phyloP scores from a whole-genome alignment of 768 basidiomycete genomes.

The Gloeostereum incarnatum region DNA sequence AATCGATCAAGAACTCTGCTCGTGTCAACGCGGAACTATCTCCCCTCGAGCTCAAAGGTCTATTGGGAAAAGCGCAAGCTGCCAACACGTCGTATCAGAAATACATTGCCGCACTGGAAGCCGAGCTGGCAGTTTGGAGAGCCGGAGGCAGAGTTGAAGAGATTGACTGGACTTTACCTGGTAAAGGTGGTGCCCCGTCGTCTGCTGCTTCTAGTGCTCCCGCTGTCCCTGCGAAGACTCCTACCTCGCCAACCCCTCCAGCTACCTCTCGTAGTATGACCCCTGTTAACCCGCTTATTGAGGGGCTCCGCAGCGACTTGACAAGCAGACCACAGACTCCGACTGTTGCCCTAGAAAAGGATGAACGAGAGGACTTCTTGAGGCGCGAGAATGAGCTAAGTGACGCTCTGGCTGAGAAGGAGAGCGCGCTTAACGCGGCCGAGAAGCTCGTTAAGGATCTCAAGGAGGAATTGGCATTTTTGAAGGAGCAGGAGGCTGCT shows the following conservation, averaged over 20 bases:
- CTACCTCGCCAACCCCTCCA: conserved; percentile 50
- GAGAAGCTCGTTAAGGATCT: conserved; percentile 86
- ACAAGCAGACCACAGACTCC: conserved; percentile 91
- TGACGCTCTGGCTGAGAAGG: conserved; percentile 88
- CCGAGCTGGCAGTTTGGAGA: conserved; percentile 86
- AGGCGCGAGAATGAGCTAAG: conserved; percentile 94
- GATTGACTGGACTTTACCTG: conserved; percentile 68
- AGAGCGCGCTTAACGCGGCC: conserved; percentile 67
- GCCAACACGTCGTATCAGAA: conserved; percentile 78
- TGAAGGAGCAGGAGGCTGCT: conserved; percentile 83
- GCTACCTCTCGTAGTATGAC: conserved; percentile 52
- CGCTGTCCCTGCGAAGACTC: conserved; percentile 49
- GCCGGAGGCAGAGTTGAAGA: conserved; percentile 79
- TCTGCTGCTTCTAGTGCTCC: conserved; percentile 33
- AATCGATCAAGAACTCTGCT: conserved; percentile 99
- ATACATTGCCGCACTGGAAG: conserved; percentile 84
- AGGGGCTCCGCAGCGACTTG: conserved; percentile 61
- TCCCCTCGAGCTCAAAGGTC: conserved; percentile 88
- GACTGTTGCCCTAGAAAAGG: conserved; percentile 83
- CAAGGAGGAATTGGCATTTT: conserved; percentile 78
- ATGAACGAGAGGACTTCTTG: conserved; percentile 96
- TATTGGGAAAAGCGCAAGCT: conserved; percentile 83
- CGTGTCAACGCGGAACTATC: conserved; percentile 97
- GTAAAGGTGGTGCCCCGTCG: conserved; percentile 38
- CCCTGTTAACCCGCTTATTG: conserved; percentile 62